A percentile compares a stretch with the other conserved stretches of the same genome.
phyloP scores from a whole-genome alignment of 148 eudicot genomes.

The Rhododendron ovatum region DNA sequence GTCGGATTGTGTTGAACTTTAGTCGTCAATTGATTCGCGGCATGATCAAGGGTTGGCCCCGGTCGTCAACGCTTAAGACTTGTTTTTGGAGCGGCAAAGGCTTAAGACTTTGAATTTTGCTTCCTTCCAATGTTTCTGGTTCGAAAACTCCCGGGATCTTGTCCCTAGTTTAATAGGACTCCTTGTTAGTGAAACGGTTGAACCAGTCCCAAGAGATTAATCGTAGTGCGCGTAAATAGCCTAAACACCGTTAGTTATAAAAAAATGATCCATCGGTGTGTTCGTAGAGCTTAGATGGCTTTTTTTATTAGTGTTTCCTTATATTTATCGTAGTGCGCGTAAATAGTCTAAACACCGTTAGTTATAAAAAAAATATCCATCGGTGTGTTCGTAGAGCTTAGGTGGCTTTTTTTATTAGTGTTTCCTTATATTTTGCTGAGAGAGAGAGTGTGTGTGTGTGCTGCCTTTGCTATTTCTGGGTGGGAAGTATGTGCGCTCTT shows the following conservation, averaged over 20 bases:
- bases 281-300: too few species aligned
- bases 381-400: background rate
- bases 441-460: background rate
- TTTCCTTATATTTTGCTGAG: background rate
- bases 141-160: slow-evolving; percentile 16
- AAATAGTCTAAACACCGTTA: slow-evolving; percentile 27
- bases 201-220: background rate
- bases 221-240: slow-evolving; percentile 2
- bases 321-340: background rate
- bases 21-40: background rate
- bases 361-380: background rate
- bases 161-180: background rate
- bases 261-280: too few species aligned
- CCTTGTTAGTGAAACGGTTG: background rate
- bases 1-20: background rate
- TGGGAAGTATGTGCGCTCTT: background rate
- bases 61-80: slow-evolving; percentile 10
- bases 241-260: slow-evolving; percentile 18
- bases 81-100: slow-evolving; percentile 19
- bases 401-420: background rate
- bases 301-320: background rate
- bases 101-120: background rate
- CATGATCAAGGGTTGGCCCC: slow-evolving; percentile 61
- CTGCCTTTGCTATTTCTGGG: too few species aligned
- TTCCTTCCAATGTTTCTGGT: background rate